phyloP scores from a whole-genome alignment of 202 grass and related monocot genomes.

The Eragrostis tef region DNA sequence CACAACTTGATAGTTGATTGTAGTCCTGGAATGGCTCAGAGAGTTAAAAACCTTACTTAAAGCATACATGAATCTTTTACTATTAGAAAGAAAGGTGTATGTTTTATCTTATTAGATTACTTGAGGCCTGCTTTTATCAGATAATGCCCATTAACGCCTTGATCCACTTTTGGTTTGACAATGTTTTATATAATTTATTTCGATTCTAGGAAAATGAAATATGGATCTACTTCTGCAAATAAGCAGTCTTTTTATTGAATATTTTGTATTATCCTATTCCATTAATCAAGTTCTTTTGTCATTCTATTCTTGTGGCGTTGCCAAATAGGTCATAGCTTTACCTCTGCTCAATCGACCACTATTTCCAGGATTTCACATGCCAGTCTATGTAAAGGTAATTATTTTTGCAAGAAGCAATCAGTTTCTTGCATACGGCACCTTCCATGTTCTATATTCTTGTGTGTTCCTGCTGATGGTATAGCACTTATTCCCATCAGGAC shows the following conservation, averaged over 20 bases:
- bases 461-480: conserved; percentile 28
- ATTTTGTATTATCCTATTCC: conserved; percentile 16
- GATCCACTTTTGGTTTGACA: not conserved
- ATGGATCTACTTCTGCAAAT: not conserved
- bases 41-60: not conserved
- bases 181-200: conserved; percentile 2
- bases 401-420: conserved; percentile 37
- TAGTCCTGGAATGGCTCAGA: not conserved
- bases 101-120: not conserved
- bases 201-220: not conserved
- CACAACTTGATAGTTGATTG: not conserved
- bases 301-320: conserved; percentile 35
- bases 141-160: not conserved
- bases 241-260: not conserved
- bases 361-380: conserved; percentile 98
- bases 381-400: conserved; percentile 81
- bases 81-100: not conserved
- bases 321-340: conserved; percentile 80
- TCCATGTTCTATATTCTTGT: conserved; percentile 12
- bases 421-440: not conserved
- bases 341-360: conserved; percentile 91
- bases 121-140: not conserved
- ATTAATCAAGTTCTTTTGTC: not conserved
- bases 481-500: conserved; percentile 53
- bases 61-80: not conserved